Evolutionary conservation across 305 asterid species (phyloP).

Genomic region (Andrographis paniculata): DNA sequence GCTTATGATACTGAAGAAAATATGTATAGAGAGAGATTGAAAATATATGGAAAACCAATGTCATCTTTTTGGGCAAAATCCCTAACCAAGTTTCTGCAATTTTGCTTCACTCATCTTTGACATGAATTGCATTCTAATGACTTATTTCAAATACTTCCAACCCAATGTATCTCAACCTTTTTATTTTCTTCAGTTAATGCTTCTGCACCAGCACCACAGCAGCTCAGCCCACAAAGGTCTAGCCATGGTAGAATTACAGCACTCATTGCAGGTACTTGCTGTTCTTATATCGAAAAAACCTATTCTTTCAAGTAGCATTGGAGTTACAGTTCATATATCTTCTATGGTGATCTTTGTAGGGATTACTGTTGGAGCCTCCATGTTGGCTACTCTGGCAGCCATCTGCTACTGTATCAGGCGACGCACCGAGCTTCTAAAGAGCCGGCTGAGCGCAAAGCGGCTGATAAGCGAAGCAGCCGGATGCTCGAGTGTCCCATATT

Average conservation of each 20-base stretch:
- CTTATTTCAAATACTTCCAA: too few relatives aligned
- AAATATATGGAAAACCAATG: too few relatives aligned
- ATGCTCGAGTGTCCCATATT: constrained; percentile 50
- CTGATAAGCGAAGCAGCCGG: constrained; percentile 74
- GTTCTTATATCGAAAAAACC: not conserved
- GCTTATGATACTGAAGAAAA: too few relatives aligned
- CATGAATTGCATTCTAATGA: too few relatives aligned
- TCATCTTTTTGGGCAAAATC: too few relatives aligned
- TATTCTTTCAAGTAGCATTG: not conserved
- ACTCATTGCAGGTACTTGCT: constrained; percentile 58
- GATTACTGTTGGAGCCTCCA: constrained; percentile 57
- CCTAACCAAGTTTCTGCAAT: too few relatives aligned
- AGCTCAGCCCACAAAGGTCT: too few relatives aligned
- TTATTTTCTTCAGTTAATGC: constrained; percentile 7
- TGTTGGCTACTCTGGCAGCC: constrained; percentile 30
- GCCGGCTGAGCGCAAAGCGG: constrained; percentile 52
- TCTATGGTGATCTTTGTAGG: constrained; percentile 27
- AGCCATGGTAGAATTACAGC: constrained; percentile 43
- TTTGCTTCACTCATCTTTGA: too few relatives aligned
- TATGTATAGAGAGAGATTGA: too few relatives aligned
- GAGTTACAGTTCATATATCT: not conserved
- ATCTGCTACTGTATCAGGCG: constrained; percentile 41
- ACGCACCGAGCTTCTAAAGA: constrained; percentile 34
- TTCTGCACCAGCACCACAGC: constrained; percentile 39
- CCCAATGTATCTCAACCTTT: too few relatives aligned